Evolutionary conservation across 176 grass and related monocot species (phyloP).

Genomic region (Olyra latifolia): DNA sequence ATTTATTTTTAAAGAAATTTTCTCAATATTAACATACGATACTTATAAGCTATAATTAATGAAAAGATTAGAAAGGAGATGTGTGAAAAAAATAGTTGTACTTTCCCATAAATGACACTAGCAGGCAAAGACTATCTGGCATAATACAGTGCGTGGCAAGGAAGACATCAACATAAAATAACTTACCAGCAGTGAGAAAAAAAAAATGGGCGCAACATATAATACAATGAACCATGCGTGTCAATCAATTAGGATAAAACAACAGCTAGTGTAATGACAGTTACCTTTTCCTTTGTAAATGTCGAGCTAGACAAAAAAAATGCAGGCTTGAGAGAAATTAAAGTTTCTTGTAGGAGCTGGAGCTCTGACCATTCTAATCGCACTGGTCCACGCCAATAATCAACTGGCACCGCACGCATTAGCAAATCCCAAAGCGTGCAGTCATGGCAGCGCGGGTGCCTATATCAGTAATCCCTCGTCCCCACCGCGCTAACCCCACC

Average conservation of each 20-base stretch:
- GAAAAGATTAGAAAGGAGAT: background rate
- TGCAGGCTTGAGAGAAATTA: background rate
- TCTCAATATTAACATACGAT: background rate
- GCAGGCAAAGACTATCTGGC: background rate
- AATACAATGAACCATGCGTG: background rate
- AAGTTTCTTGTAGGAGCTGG: conserved; percentile 10
- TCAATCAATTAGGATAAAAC: background rate
- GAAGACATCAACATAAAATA: background rate
- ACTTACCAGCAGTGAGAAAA: background rate
- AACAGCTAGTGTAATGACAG: background rate
- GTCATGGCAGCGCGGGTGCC: background rate
- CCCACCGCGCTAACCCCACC: background rate
- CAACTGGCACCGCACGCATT: background rate
- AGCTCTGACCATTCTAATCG: conserved; percentile 8
- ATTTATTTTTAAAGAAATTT: too few relatives aligned
- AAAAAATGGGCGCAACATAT: too few relatives aligned
- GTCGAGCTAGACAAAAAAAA: background rate
- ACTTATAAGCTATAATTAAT: background rate
- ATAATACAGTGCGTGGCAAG: background rate
- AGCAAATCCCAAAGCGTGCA: background rate
- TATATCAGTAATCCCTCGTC: conserved; percentile 8
- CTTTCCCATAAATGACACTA: too few relatives aligned
- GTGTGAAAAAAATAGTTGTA: background rate
- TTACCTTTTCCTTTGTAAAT: conserved; percentile 7
- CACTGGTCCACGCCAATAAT: conserved; percentile 3